A percentile compares a stretch with the other conserved stretches of the same genome.
Evolutionary conservation across 2,329 filamentous ascomycete species (phyloP).

Genomic region (Emmonsia crescens): DNA sequence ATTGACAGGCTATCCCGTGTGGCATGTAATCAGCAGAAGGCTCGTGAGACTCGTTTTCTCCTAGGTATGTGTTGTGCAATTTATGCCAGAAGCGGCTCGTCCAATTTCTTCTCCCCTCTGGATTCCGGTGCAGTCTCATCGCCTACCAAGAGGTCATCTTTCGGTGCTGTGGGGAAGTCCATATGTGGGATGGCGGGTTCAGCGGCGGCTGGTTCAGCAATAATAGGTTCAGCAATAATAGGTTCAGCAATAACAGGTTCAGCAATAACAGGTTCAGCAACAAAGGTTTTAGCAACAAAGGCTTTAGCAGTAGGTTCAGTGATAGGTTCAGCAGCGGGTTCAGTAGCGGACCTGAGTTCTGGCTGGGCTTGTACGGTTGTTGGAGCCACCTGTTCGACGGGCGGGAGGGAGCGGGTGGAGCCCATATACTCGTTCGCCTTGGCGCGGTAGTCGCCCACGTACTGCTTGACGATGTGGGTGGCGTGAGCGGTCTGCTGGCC

Average conservation of each 20-base stretch:
- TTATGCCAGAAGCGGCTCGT: conserved; percentile 4
- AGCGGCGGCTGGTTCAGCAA: neutral
- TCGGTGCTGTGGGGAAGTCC: neutral
- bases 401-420: conserved; percentile 13
- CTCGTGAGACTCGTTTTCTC: neutral
- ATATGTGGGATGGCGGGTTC: neutral
- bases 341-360: conserved; percentile 6
- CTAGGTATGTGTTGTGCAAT: neutral
- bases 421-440: conserved; percentile 49
- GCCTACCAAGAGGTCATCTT: neutral
- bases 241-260: neutral
- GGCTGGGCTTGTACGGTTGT: conserved; percentile 17
- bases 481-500: conserved; percentile 50
- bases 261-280: conserved; percentile 2
- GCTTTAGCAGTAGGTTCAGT: conserved; percentile 13
- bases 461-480: conserved; percentile 46
- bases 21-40: neutral
- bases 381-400: neutral
- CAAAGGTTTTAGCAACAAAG: neutral
- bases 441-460: conserved; percentile 49
- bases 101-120: neutral
- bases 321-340: conserved; percentile 20
- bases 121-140: neutral
- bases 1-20: neutral
- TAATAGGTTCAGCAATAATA: neutral